These are phyloP conservation scores for Hortiboletus flavorubellus DNA, from an alignment of 768 basidiomycete genomes.

Conservation along the genomic window DNA sequence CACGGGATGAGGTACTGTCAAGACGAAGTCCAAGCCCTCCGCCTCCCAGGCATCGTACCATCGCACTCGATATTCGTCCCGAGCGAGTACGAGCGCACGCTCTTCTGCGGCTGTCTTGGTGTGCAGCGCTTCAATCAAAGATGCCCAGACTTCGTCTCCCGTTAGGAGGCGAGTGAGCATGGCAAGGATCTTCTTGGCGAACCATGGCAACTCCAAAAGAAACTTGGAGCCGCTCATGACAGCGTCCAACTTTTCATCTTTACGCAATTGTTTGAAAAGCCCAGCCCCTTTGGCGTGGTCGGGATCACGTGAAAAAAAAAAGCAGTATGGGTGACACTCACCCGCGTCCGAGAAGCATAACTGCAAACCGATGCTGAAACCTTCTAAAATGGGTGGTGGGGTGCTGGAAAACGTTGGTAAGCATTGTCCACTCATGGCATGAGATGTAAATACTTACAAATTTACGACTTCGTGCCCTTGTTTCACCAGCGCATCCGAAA, in stretches of 20 bases:
- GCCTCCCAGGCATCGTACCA: constrained; percentile 40
- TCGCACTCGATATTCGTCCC: constrained; percentile 20
- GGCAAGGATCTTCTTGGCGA: constrained; percentile 44
- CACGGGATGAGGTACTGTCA: constrained; percentile 37
- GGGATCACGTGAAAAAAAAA: neutral
- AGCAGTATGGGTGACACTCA: constrained; percentile 15
- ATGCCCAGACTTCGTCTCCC: constrained; percentile 28
- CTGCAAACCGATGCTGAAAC: constrained; percentile 52
- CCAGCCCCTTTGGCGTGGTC: constrained; percentile 39
- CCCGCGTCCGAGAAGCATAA: constrained; percentile 58
- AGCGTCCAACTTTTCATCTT: constrained; percentile 34
- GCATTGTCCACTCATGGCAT: neutral
- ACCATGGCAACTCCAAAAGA: constrained; percentile 26
- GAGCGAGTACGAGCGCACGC: constrained; percentile 27
- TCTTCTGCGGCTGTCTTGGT: constrained; percentile 28
- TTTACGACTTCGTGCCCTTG: constrained; percentile 40
- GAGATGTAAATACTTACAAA: constrained; percentile 31
- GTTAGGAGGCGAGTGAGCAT: constrained; percentile 32
- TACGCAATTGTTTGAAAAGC: constrained; percentile 34
- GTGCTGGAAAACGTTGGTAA: constrained; percentile 20
- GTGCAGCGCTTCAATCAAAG: constrained; percentile 35
- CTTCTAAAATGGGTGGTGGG: constrained; percentile 48
- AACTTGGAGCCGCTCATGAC: constrained; percentile 24
- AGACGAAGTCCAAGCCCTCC: constrained; percentile 40
- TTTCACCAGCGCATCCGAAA: constrained; percentile 31